Evolutionary conservation across 768 basidiomycete genomes (phyloP), one percentile per base, ranked within the genome.

Genomic region (Suillus sp.): DNA sequence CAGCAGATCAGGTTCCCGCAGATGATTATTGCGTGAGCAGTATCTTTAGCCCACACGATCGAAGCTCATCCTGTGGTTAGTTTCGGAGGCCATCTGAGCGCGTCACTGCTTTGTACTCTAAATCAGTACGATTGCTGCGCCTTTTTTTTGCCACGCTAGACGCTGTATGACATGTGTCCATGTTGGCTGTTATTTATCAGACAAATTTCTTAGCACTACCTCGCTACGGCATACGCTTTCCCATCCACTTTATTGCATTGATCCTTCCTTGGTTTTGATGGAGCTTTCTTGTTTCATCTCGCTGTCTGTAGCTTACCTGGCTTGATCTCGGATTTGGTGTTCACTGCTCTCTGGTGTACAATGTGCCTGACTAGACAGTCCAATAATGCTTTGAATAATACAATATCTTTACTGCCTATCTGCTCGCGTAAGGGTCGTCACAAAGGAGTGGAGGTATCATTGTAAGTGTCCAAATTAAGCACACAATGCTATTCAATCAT

Each of bases 1-100:
- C 30, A 32, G 51, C 51, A 53, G 51, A 53, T 53, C 51, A 32
- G 51, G 51, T 34, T 53, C 20, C 5, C 32, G 32, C 20, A 11
- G 32, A 53, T 53, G 34, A 53, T n/a, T 27, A 18, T 40, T 20
- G 38, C 25, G 56, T 57, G 38, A 57, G 56, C 27, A 20, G 37
- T 9, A 18, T 57, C 56, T 20, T 57, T 57, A 30, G 10, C 13
- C 25, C 25, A 13, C 18, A 13, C 20, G 2, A n/a, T 27, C 18
- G 25, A 27, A 10, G 1, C 25, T 57, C 25, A 57, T 57, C 6
- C 56, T 30, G 18, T 57, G 25, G 56, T 40, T 38, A 20, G 38
- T 5, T 20, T 30, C 38, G 13, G 35, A 11, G 13, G 56, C 56
- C n/a, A 11, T 57, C 56, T 38, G 18, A 20, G 20, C 18, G 27